Base-by-base conservation (phyloP, 371 early-diverging fungal species). In the Lichtheimia ramosa region DNA sequence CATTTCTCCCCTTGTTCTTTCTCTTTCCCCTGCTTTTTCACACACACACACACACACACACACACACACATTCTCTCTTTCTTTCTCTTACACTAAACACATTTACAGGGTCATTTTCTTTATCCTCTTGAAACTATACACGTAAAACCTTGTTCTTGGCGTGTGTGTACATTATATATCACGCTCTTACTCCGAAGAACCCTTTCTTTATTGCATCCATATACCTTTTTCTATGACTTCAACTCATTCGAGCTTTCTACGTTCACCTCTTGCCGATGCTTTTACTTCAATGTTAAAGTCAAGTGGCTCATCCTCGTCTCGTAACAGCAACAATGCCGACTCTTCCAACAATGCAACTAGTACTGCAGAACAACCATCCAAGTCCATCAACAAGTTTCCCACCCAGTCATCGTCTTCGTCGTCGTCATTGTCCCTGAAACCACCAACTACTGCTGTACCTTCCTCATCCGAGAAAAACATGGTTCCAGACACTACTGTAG, bases 241-340 rank as follows among this genome's bases (percentile, higher is more conserved):
- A 12, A 55, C 54, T 25, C 54, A 61, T 39, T 24, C 55, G 49
- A 55, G 51, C 23, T 59, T 39, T 24, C 42, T 43, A 40, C 24
- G 54, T 14, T 55, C 54, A 7, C 55, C 62, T 5, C 51, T 61
- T 21, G 39, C 43, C 6, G 62, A 54, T 39, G 62, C 55, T 24
- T 61, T 61, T 21, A 48, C 56, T 13, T 58, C 58, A 6, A 24
- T 50, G 23, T 49, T 49, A 34, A 61, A 46, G 18, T 46, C 46
- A 18, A 21, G 18, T 18, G 21, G 21, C 16, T 18, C 40, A 25
- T 39, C 24, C 10, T 53, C 60, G 43, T 42, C 42, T 42, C 48
- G 3, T 18, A 46, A 46, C 10, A 46, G 21, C 15, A 46, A 21
- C 21, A 18, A 46, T 21, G 18, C 34, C 34, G 10, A 34, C 34